Base-by-base conservation (phyloP, 306 rosid genomes). In the Gastrolobium villosum region DNA sequence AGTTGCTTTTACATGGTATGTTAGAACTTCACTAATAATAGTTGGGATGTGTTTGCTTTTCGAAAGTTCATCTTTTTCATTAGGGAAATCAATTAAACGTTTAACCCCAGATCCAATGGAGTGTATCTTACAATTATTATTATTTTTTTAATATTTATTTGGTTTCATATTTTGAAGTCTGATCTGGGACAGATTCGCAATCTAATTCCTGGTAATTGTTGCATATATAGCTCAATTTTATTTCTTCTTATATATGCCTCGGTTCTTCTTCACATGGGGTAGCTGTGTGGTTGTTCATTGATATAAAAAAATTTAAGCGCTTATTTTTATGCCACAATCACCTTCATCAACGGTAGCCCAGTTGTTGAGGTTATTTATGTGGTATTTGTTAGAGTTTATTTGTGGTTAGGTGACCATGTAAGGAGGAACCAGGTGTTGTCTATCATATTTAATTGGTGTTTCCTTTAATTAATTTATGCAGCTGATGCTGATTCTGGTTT, bases 1-100 rank as follows among this genome's bases (percentile, higher is more conserved):
- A 90, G 99, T 75, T 86, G 89, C 81, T 91, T 95, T 89, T 89
- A 89, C 89, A 92, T 91, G 98, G 99, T 95, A 91, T 83, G 84
- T 72, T 71, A 14, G 34, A 68, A 15, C 66, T 40, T 31, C 53
- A 65, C 8, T 26, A 37, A 20, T 32, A 37, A 15, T 44, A 14
- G 15, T 20, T 10, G 35, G 48, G 46, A 46, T 49, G 26, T 79
- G 53, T 72, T 72, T 66, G 34, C 48, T 76, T n/a, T n/a, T n/a
- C n/a, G n/a, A n/a, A n/a, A n/a, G n/a, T n/a, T n/a, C n/a, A n/a
- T n/a, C n/a, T n/a, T n/a, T n/a, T n/a, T n/a, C n/a, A n/a, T n/a
- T 15, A 65, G 10, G 61, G 44, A 26, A 2, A 52, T 30, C 32
- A 7, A 43, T 54, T 61, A 62, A 56, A 50, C 20, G 55, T 63